Base-by-base conservation (phyloP, 2,329 filamentous ascomycete species). In the Colletotrichum simmondsii region DNA sequence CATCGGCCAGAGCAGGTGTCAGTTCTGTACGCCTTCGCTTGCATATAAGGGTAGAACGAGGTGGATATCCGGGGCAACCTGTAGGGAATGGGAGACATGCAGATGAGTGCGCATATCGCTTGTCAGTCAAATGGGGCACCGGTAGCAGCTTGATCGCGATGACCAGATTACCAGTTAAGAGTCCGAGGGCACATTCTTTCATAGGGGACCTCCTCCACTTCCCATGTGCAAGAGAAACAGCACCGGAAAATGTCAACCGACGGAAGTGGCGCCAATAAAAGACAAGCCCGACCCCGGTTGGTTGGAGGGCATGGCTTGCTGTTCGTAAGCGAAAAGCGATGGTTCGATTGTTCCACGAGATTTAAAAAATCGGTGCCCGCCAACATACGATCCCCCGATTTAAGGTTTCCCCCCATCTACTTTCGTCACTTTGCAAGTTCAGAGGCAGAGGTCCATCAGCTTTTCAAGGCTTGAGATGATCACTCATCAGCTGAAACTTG, bases 41-140 rank as follows among this genome's bases (percentile, higher is more conserved):
- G 22, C 28, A 37, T 16, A 16, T 11, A 19, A n/a, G 19, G 37
- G 37, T 42, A 42, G 37, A 42, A 42, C 52, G 14, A 65, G 35
- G 60, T 65, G 70, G 66, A 70, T 72, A 52, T 70, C 54, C 37
- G 66, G 70, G 66, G 60, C 53, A 57, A 59, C 42, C n/a, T 62
- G 19, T 28, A 54, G 24, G 52, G 49, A 49, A 14, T 49, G 32
- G 32, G 32, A 49, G 16, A 52, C 37, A 49, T 72, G 65, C 54
- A 60, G 58, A 42, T 37, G 32, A 35, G 46, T 52, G n/a, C 26
- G 42, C 26, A 53, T 52, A 22, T 19, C n/a, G 28, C 19, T 26
- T 10, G 26, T 26, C 16, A 35, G 12, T 61, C 35, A 59, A 30
- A 54, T 32, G 54, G 42, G 19, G 53, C 35, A n/a, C 65, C 10